Evolutionary conservation across 2,329 filamentous ascomycete species (phyloP).

Genomic region (Verticillium dahliae): DNA sequence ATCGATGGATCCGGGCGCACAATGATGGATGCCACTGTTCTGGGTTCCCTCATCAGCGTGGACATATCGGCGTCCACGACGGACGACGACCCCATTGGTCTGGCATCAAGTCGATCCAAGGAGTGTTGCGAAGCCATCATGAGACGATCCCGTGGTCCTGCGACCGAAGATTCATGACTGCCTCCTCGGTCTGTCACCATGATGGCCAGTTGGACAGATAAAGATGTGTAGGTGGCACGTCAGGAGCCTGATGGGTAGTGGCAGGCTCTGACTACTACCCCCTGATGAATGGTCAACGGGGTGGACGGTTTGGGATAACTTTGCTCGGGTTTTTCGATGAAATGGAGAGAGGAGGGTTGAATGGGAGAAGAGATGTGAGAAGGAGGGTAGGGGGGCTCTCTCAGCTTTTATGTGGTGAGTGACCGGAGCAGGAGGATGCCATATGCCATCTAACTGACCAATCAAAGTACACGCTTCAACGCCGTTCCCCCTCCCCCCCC

Average conservation of each 20-base stretch:
- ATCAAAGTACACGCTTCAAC: slow-evolving; percentile 2
- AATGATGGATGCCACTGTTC: background rate
- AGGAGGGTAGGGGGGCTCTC: slow-evolving; percentile 9
- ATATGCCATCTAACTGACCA: slow-evolving; percentile 6
- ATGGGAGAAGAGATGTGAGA: slow-evolving; percentile 4
- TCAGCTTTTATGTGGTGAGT: slow-evolving; percentile 13
- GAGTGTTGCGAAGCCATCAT: background rate
- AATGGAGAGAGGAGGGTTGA: background rate
- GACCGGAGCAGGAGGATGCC: background rate
- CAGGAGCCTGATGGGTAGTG: background rate
- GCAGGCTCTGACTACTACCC: background rate
- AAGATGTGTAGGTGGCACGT: background rate
- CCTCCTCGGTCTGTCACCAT: background rate
- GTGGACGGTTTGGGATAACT: background rate
- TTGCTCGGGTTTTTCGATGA: slow-evolving; percentile 2
- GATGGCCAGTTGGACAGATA: background rate
- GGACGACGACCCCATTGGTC: background rate
- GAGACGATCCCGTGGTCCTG: background rate
- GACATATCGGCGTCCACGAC: background rate
- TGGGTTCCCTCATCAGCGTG: background rate
- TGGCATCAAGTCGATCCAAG: background rate
- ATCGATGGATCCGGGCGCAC: background rate
- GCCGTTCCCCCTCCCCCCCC: background rate
- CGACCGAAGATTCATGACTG: background rate
- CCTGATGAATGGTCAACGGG: slow-evolving; percentile 2